These are phyloP conservation scores for Crucibulum laeve DNA, from an alignment of 768 basidiomycete genomes.

Conservation along the genomic window DNA sequence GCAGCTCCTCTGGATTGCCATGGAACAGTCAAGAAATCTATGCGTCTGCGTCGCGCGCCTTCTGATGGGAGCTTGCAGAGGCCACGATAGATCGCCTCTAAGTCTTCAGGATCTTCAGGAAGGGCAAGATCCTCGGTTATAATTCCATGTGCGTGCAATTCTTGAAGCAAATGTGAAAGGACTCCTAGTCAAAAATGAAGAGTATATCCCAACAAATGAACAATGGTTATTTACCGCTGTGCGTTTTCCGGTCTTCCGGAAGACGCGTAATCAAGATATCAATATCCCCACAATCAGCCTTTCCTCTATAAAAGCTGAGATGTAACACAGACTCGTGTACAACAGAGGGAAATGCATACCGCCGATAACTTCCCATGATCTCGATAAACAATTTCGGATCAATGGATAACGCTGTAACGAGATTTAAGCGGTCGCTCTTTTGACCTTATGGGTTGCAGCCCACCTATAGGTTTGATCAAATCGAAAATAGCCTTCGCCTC, in stretches of 20 bases:
- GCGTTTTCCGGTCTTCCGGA: conserved; percentile 67
- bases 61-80: conserved; percentile 56
- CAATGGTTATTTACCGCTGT: conserved; percentile 47
- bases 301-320: conserved; percentile 49
- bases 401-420: conserved; percentile 53
- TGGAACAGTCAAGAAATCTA: conserved; percentile 84
- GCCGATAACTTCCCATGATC: conserved; percentile 89
- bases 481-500: conserved; percentile 77
- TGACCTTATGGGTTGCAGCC: conserved; percentile 7
- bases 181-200: conserved; percentile 40
- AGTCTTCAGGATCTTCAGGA: conserved; percentile 60
- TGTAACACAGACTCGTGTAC: not conserved
- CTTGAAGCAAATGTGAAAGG: conserved; percentile 51
- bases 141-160: conserved; percentile 53
- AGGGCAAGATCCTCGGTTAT: conserved; percentile 77
- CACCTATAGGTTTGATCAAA: conserved; percentile 68
- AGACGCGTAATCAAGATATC: conserved; percentile 84
- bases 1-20: conserved; percentile 80
- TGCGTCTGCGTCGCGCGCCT: conserved; percentile 55
- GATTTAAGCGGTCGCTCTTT: conserved; percentile 1
- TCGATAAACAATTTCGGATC: conserved; percentile 72
- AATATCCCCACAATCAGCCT: conserved; percentile 83
- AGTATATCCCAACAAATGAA: not conserved
- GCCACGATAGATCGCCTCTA: conserved; percentile 81
- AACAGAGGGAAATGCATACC: conserved; percentile 30